These are phyloP conservation scores for Alternaria angustiovoidea DNA, from an alignment of 2,329 filamentous ascomycete genomes.

Conservation along the genomic window DNA sequence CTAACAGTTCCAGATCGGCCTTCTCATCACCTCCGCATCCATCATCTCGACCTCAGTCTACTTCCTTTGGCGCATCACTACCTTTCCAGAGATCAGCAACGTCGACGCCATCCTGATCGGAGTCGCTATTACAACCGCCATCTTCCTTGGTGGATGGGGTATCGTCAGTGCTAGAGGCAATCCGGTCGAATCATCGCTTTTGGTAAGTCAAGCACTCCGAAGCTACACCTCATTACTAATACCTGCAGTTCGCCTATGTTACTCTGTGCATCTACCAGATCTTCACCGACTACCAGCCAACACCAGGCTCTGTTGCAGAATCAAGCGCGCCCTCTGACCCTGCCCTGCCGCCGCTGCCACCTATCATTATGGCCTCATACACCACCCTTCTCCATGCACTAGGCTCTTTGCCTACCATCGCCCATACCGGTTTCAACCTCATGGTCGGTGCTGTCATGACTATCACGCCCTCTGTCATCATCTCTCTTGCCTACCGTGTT, in stretches of 20 bases:
- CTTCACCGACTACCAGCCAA: constrained; percentile 96
- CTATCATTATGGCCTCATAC: constrained; percentile 98
- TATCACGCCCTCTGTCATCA: constrained; percentile 94
- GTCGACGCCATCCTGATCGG: constrained; percentile 93
- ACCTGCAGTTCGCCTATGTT: constrained; percentile 80
- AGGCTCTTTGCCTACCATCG: constrained; percentile 80
- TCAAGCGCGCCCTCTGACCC: constrained; percentile 68
- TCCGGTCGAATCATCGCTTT: constrained; percentile 89
- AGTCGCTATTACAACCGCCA: constrained; percentile 87
- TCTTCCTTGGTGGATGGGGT: constrained; percentile 92
- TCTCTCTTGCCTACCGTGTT: constrained; percentile 90
- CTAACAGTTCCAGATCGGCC: constrained; percentile 73
- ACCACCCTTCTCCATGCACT: constrained; percentile 87
- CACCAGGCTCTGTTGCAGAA: constrained; percentile 63
- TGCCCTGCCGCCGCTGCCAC: constrained; percentile 95
- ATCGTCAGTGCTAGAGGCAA: constrained; percentile 94
- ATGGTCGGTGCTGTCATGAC: constrained; percentile 92
- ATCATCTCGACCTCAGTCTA: constrained; percentile 94
- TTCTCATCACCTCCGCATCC: constrained; percentile 86
- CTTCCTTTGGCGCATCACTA: constrained; percentile 93
- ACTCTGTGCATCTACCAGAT: constrained; percentile 99
- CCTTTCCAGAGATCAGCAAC: constrained; percentile 92
- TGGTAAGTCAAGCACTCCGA: constrained; percentile 55
- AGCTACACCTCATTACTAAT: constrained; percentile 12
- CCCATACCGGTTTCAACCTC: constrained; percentile 84